A percentile compares a stretch with the other conserved stretches of the same genome.
Evolutionary conservation across 2,329 filamentous ascomycete genomes (phyloP).

Genomic region (Xylariaceae sp.): DNA sequence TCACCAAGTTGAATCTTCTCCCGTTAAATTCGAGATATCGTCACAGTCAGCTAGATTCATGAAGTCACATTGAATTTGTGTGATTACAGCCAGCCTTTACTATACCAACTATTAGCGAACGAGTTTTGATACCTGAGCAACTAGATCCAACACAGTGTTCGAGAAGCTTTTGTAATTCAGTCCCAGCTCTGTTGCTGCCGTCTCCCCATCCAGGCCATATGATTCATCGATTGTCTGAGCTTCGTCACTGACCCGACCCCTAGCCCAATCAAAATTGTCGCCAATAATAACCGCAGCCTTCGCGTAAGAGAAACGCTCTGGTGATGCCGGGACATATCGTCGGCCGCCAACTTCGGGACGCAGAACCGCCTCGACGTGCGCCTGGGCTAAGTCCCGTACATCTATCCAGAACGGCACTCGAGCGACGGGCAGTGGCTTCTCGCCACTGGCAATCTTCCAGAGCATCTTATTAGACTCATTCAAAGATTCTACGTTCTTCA

Average conservation of each 20-base stretch:
- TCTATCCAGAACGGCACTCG: constrained; percentile 32
- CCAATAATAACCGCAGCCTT: constrained; percentile 41
- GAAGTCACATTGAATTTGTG: too few relatives aligned
- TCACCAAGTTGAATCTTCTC: too few relatives aligned
- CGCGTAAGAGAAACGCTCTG: constrained; percentile 44
- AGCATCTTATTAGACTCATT: constrained; percentile 42
- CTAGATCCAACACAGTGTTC: neutral
- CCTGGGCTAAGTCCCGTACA: constrained; percentile 42
- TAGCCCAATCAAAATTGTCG: constrained; percentile 12
- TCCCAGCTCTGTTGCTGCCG: neutral
- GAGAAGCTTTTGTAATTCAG: neutral
- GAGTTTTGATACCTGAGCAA: neutral
- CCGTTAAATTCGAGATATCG: too few relatives aligned
- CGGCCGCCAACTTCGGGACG: constrained; percentile 34
- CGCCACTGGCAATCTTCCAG: constrained; percentile 37
- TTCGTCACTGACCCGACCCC: neutral
- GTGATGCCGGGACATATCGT: constrained; percentile 37
- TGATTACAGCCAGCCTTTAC: too few relatives aligned
- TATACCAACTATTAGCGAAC: too few relatives aligned
- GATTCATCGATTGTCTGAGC: neutral
- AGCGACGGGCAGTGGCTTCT: constrained; percentile 34
- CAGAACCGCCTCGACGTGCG: constrained; percentile 41
- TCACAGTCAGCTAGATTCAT: too few relatives aligned
- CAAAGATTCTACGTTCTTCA: neutral
- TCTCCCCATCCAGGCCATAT: neutral